Evolutionary conservation across 768 basidiomycete genomes (phyloP).

Genomic region (Tricholomella constricta): DNA sequence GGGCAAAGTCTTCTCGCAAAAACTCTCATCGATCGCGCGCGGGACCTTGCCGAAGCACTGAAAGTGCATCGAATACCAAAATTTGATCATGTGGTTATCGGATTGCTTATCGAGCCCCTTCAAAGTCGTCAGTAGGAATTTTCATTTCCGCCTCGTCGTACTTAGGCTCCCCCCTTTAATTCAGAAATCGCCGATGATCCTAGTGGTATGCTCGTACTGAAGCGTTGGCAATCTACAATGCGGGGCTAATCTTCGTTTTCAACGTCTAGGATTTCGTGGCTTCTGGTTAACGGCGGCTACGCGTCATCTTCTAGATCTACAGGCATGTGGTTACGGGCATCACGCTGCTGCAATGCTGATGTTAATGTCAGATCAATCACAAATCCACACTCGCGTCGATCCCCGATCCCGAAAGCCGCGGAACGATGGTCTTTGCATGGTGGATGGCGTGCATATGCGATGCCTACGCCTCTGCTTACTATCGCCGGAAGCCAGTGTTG

Average conservation of each 20-base stretch:
- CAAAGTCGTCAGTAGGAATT: slow-evolving; percentile 77
- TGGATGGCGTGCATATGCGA: slow-evolving; percentile 91
- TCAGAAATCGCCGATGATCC: slow-evolving; percentile 74
- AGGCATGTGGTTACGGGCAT: slow-evolving; percentile 43
- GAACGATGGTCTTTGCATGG: slow-evolving; percentile 90
- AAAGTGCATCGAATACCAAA: slow-evolving; percentile 83
- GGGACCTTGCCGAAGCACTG: slow-evolving; percentile 84
- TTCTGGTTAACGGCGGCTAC: slow-evolving; percentile 84
- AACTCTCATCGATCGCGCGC: slow-evolving; percentile 74
- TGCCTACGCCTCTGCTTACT: slow-evolving; percentile 81
- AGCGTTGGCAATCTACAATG: slow-evolving; percentile 6
- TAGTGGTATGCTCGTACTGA: slow-evolving; percentile 48
- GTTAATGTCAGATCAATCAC: slow-evolving; percentile 68
- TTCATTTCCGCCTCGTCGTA: slow-evolving; percentile 8
- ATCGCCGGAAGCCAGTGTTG: slow-evolving; percentile 82
- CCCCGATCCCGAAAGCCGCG: slow-evolving; percentile 71
- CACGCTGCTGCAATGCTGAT: slow-evolving; percentile 8
- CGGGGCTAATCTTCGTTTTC: slow-evolving; percentile 1
- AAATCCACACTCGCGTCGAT: slow-evolving; percentile 76
- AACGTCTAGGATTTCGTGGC: slow-evolving; percentile 68
- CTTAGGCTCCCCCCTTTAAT: slow-evolving; percentile 8
- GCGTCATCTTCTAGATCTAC: slow-evolving; percentile 75
- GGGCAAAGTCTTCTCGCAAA: slow-evolving; percentile 80
- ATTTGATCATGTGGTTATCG: slow-evolving; percentile 80
- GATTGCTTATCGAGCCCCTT: slow-evolving; percentile 78